Percentiles rank a stretch among this genome's conserved stretches.
Evolutionary conservation across 2,329 filamentous ascomycete species (phyloP).

Genomic region (Aspergillus amoenus): DNA sequence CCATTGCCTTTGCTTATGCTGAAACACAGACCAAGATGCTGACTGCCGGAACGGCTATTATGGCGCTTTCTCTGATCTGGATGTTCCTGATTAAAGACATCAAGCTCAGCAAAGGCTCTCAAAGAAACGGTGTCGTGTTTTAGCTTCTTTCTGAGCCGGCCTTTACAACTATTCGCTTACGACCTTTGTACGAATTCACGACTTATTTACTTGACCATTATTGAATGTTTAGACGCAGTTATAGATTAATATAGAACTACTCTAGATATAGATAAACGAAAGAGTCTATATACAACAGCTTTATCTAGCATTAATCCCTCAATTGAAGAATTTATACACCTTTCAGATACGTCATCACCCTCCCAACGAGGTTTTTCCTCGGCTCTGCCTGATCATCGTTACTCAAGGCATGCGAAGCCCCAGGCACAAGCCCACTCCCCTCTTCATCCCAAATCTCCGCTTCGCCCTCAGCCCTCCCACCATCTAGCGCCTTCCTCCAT

Average conservation of each 20-base stretch:
- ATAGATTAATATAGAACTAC: neutral
- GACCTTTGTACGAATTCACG: neutral
- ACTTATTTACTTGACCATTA: neutral
- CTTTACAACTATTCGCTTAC: neutral
- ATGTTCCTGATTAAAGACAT: conserved; percentile 51
- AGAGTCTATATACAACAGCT: too few species aligned
- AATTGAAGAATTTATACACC: neutral
- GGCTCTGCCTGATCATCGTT: conserved; percentile 36
- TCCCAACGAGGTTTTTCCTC: conserved; percentile 25
- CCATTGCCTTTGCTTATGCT: conserved; percentile 61
- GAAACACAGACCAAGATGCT: conserved; percentile 55
- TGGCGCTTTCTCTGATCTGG: conserved; percentile 45
- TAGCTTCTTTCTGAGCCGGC: conserved; percentile 24
- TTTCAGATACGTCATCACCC: conserved; percentile 27
- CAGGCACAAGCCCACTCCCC: conserved; percentile 48
- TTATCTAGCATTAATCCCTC: neutral
- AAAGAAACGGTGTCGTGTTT: conserved; percentile 55
- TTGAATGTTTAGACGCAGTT: neutral
- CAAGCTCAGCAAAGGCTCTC: conserved; percentile 49
- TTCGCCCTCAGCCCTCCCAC: conserved; percentile 33
- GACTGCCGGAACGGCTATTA: conserved; percentile 48
- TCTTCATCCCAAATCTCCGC: conserved; percentile 48
- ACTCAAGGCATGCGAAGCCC: conserved; percentile 37
- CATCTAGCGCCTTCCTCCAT: conserved; percentile 36
- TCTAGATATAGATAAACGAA: neutral